A percentile compares a stretch with the other conserved stretches of the same genome.
Conservation (phyloP, 257 asterid genomes). For the Oldenlandia corymbosa region DNA sequence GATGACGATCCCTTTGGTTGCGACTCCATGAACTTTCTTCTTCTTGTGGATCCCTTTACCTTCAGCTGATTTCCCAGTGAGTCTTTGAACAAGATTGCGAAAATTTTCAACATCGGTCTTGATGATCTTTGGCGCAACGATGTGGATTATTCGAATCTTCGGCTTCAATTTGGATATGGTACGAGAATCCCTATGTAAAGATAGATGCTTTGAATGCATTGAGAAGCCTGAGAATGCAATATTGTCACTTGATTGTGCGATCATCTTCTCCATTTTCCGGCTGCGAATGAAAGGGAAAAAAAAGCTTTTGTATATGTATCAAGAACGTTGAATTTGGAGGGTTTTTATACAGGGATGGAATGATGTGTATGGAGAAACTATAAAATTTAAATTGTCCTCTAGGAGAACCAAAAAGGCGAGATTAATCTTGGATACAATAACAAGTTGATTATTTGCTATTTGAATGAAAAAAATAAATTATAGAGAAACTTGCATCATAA, state of each 20-base stretch:
- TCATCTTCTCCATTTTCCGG: constrained; percentile 28
- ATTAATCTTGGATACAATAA: too few relatives aligned
- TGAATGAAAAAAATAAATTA: too few relatives aligned
- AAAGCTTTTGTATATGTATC: neutral
- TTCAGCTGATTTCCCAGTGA: constrained; percentile 62
- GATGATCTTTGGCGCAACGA: constrained; percentile 65
- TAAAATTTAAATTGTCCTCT: constrained; percentile 8
- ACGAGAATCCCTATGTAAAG: constrained; percentile 39
- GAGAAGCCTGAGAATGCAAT: constrained; percentile 17
- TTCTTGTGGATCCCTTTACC: constrained; percentile 17
- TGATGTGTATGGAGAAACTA: constrained; percentile 2
- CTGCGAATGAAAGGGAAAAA: neutral
- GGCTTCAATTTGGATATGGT: constrained; percentile 50
- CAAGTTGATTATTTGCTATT: too few relatives aligned
- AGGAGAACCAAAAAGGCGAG: constrained; percentile 21
- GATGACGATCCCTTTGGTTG: constrained; percentile 15
- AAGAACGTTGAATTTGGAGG: constrained; percentile 14
- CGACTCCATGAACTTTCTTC: constrained; percentile 8
- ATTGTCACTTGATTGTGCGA: constrained; percentile 22
- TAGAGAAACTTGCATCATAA: too few relatives aligned
- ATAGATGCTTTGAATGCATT: constrained; percentile 29
- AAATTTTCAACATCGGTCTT: constrained; percentile 59
- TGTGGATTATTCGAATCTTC: constrained; percentile 72
- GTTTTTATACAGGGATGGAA: neutral
- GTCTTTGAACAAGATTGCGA: constrained; percentile 67